Evolutionary conservation across 2,329 filamentous ascomycete genomes (phyloP), one percentile per base, ranked within the genome.

Genomic region (Metarhizium rileyi): DNA sequence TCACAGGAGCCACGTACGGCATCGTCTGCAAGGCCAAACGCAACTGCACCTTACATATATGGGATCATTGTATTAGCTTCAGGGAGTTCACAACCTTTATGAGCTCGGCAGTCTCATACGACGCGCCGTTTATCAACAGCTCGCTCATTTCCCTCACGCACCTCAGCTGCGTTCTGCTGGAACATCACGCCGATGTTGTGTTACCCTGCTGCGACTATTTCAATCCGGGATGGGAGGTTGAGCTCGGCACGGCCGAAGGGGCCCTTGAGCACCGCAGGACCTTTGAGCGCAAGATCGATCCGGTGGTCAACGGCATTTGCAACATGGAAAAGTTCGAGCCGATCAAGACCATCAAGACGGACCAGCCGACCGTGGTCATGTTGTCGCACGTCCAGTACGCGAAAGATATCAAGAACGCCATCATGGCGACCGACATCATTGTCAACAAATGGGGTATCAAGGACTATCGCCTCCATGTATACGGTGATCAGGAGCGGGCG

Each of bases 361-460:
- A 43, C 16, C 41, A 43, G 9, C 41, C 41, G 7, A 43, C 41
- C 7, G 41, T 43, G 41, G 25, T 43, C 41, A 43, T 43, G 41
- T 20, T 43, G 41, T 43, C 41, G 8, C 41, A 43, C 16, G 41
- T 43, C 20, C 41, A 43, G 41, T 43, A 43, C 41, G 41, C 25
- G 6, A 43, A 43, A 12, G 41, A 43, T 16, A 43, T 43, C 25
- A 43, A 43, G 25, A 43, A 43, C 41, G 41, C 41, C 41, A 43
- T 43, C 16, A 43, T 43, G 41, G 41, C 41, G 22, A 27, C 41
- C 2, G 41, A 43, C 8, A 43, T 43, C 20, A 43, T 43, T 18
- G 41, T 43, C 41, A 43, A 43, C 41, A 43, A 43, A 20, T 43
- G 41, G 41, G 41, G 41, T 8, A 43, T 43, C 22, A 43, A 26